phyloP scores from a whole-genome alignment of 176 grass and related monocot genomes.

The Aegilops tauschii region DNA sequence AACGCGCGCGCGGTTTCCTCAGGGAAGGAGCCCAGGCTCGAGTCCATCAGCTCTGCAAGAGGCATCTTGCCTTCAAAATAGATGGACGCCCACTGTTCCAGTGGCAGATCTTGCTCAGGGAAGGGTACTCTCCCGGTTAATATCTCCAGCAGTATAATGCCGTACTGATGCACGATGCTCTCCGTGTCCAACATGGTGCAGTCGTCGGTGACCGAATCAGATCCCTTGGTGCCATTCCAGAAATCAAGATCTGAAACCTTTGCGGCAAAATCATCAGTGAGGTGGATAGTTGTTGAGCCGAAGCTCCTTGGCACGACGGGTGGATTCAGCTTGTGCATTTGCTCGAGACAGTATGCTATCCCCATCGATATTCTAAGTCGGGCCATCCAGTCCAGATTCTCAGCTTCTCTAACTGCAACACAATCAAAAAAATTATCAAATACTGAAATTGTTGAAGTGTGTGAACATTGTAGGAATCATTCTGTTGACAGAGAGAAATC shows the following conservation, averaged over 20 bases:
- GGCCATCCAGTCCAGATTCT: conserved; percentile 56
- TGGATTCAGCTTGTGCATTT: conserved; percentile 73
- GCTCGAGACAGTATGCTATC: conserved; percentile 77
- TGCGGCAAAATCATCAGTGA: conserved; percentile 75
- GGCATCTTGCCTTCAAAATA: conserved; percentile 35
- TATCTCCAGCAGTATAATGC: conserved; percentile 66
- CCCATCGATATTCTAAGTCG: conserved; percentile 85
- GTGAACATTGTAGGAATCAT: neutral
- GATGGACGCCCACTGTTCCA: conserved; percentile 28
- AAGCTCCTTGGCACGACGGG: conserved; percentile 40
- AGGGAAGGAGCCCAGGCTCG: conserved; percentile 31
- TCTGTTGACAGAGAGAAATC: neutral
- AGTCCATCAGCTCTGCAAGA: conserved; percentile 50
- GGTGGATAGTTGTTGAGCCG: conserved; percentile 50
- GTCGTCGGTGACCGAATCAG: neutral
- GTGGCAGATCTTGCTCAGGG: conserved; percentile 30
- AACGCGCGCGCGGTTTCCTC: conserved; percentile 37
- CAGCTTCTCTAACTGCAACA: conserved; percentile 66
- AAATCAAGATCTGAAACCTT: conserved; percentile 66
- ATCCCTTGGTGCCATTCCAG: conserved; percentile 34
- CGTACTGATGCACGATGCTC: conserved; percentile 51
- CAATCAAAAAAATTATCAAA: conserved; percentile 3
- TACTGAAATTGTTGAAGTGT: neutral
- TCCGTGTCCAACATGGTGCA: neutral
- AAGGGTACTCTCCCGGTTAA: conserved; percentile 50